Base-by-base conservation (phyloP, 805 yeast genomes). In the Monosporozyma aerobia region DNA sequence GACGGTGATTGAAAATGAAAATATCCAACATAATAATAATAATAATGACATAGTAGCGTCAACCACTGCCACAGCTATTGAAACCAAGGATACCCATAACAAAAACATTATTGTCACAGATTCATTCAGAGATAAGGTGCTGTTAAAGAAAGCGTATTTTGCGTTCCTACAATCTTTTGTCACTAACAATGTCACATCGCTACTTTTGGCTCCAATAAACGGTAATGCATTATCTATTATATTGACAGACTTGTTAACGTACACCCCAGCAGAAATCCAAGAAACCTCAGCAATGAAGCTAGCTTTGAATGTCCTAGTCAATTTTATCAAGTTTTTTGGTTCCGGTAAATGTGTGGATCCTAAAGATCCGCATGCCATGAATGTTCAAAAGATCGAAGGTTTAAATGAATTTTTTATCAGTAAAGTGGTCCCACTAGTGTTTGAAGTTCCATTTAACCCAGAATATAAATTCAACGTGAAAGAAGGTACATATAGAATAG, bases 381-480 rank as follows among this genome's bases (percentile, higher is more conserved):
- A 61, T 7, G 67, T 75, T 43, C 59, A 60, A 10, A 71, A 77
- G 27, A 70, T 87, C 49, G 90, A 85, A 16, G 87, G 94, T 6
- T 79, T 87, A 48, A 84, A 85, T 52, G 82, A 79, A 44, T 79
- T 80, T 61, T 76, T 90, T 54, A 79, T 87, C 68, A 80, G 82
- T 49, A 83, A 82, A 57, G 74, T 81, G 29, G 77, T 90, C 3
- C 77, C 83, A 49, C 70, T 87, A 51, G 75, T 83, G 37, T 86
- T 89, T 72, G 90, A 88, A 65, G 72, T 89, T 48, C 88, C 95
- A n/a, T 83, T 87, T 65, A 82, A 85, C 59, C 78, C 82, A 37
- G 77, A 77, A 33, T 66, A 66, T 48, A 77, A 75, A 39, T 82
- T 84, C 60, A 80, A 84, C 62, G 71, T 82, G 48, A 80, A 81